Evolutionary conservation across 257 asterid species (phyloP).

Genomic region (Lavandula angustifolia): DNA sequence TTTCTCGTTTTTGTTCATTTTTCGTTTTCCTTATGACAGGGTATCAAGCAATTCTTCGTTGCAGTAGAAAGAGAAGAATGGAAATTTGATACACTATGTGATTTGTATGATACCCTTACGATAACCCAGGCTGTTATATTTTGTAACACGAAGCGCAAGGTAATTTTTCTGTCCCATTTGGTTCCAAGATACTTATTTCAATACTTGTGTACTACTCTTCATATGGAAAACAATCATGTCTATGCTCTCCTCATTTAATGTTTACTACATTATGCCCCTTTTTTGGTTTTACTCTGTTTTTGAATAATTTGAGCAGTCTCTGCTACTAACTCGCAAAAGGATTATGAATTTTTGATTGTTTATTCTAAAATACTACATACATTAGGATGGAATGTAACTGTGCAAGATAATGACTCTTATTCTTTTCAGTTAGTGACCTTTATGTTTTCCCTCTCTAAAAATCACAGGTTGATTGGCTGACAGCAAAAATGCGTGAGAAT

Average conservation of each 20-base stretch:
- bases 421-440: neutral
- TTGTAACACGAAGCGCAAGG: conserved; percentile 94
- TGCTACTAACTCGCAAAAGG: neutral
- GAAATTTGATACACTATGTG: conserved; percentile 92
- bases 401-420: neutral
- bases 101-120: conserved; percentile 89
- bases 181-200: conserved; percentile 1
- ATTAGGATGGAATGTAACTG: neutral
- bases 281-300: neutral
- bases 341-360: neutral
- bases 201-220: conserved; percentile 2
- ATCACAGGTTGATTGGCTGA: conserved; percentile 87
- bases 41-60: conserved; percentile 93
- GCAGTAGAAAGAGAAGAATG: conserved; percentile 94
- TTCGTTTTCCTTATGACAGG: conserved; percentile 45
- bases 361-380: neutral
- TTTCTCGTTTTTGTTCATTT: neutral
- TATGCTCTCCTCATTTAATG: neutral
- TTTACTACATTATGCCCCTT: neutral
- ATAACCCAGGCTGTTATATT: conserved; percentile 96
- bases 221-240: neutral
- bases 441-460: conserved; percentile 6
- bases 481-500: conserved; percentile 84
- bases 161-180: conserved; percentile 26
- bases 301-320: neutral